phyloP scores from a whole-genome alignment of 2,329 filamentous ascomycete genomes.

The Calonectria naviculata region DNA sequence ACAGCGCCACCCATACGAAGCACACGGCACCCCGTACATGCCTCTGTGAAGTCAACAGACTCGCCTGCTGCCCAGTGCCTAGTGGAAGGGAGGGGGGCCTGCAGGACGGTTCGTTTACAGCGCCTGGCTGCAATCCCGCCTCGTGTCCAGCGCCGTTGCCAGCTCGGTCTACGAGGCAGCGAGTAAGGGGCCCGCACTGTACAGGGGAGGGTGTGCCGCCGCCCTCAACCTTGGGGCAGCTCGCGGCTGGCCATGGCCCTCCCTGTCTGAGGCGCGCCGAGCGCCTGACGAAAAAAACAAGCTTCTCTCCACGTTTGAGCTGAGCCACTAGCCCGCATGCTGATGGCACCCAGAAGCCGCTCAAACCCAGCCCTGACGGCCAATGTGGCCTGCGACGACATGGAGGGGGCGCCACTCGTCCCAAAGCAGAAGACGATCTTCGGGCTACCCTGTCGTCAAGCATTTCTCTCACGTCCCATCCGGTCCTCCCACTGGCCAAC shows the following conservation, averaged over 20 bases:
- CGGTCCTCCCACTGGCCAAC: background rate
- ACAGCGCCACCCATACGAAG: too few species aligned
- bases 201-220: background rate
- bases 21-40: background rate
- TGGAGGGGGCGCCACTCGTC: background rate
- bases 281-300: slow-evolving; percentile 18
- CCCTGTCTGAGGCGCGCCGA: slow-evolving; percentile 4
- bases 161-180: background rate
- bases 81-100: background rate
- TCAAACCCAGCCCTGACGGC: background rate
- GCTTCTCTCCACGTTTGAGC: slow-evolving; percentile 27
- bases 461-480: background rate
- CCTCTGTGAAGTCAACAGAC: too few species aligned
- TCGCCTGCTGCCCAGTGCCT: too few species aligned
- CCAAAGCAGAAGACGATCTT: background rate
- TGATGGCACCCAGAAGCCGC: background rate
- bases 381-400: background rate
- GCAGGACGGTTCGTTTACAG: background rate
- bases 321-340: background rate
- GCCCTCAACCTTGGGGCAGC: background rate
- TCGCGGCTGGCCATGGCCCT: background rate
- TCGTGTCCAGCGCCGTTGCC: background rate
- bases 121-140: background rate
- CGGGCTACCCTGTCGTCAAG: background rate
- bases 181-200: background rate